Conservation (phyloP, 768 basidiomycete species). For the Tubosaeta sp. region DNA sequence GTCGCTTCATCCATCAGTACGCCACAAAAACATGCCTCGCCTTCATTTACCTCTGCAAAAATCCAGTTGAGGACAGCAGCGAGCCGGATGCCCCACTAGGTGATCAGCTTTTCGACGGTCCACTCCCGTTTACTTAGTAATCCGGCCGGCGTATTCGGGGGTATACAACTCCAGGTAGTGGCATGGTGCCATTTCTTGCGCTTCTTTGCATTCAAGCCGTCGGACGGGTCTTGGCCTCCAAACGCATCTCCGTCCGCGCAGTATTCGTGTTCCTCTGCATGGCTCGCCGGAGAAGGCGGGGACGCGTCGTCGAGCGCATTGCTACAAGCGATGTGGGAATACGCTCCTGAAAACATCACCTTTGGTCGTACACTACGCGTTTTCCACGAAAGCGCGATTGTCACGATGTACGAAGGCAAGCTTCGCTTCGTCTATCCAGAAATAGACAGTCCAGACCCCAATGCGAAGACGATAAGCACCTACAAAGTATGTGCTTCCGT, state of each 20-base stretch:
- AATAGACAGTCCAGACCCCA: slow-evolving; percentile 13
- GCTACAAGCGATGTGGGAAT: slow-evolving; percentile 17
- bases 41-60: slow-evolving; percentile 34
- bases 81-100: slow-evolving; percentile 78
- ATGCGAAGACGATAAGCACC: slow-evolving; percentile 12
- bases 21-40: slow-evolving; percentile 3
- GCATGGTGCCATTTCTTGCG: slow-evolving; percentile 15
- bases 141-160: slow-evolving; percentile 67
- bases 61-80: slow-evolving; percentile 80
- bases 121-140: slow-evolving; percentile 47
- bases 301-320: slow-evolving; percentile 47
- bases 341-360: slow-evolving; percentile 18
- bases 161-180: slow-evolving; percentile 73
- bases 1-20: neutral
- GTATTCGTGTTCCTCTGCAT: neutral
- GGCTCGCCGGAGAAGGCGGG: neutral
- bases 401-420: slow-evolving; percentile 24
- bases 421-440: slow-evolving; percentile 24
- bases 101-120: slow-evolving; percentile 78
- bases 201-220: neutral
- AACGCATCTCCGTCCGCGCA: neutral
- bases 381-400: slow-evolving; percentile 25
- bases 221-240: neutral
- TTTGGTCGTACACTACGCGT: slow-evolving; percentile 27
- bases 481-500: slow-evolving; percentile 15